Base-by-base conservation (phyloP, 805 yeast species). In the Kodamaea nitidulidarum region DNA sequence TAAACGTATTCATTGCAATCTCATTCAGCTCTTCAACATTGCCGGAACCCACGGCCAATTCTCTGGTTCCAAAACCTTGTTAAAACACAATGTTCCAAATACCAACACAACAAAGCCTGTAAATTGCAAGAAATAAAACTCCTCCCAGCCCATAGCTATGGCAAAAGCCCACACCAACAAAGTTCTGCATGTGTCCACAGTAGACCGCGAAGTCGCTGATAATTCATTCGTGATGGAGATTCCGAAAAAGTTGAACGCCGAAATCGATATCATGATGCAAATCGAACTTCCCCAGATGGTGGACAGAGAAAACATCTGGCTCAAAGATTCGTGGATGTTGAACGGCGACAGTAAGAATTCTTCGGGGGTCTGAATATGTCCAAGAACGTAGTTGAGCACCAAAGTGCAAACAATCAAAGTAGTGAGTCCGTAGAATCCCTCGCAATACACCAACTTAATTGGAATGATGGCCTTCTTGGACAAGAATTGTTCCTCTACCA, bases 151-250 rank as follows among this genome's bases (percentile, higher is more conserved):
- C 46, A 84, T 51, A 15, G 59, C 38, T 36, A 85, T 62, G 0
- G 93, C 85, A 7, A 82, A 73, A 1, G 80, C 27, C 95, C 95
- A 85, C 12, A 85, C 90, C 18, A 82, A 59, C 16, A 84, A 60
- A 0, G 93, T 84, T 47, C 95, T 70, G 43, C 84, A 80, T 0
- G 88, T 80, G 52, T 85, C 95, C 36, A 85, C 75, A 2, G 93
- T 85, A 15, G 88, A 79, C 52, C 93, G 69, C 2, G 90, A 72
- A 1, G 95, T 84, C 24, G 95, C 93, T 38, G 84, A 79, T 35
- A 84, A 54, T 33, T 63, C 61, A 36, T 75, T 70, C 2, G 95
- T 85, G 27, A 85, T 63, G 7, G 86, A 71, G 28, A 84, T 72
- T 2, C 95, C 95, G 50, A 80, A 79, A 56, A 71, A 80, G 58